Evolutionary conservation across 345 rosid species (phyloP).

Genomic region (Populus simonii): DNA sequence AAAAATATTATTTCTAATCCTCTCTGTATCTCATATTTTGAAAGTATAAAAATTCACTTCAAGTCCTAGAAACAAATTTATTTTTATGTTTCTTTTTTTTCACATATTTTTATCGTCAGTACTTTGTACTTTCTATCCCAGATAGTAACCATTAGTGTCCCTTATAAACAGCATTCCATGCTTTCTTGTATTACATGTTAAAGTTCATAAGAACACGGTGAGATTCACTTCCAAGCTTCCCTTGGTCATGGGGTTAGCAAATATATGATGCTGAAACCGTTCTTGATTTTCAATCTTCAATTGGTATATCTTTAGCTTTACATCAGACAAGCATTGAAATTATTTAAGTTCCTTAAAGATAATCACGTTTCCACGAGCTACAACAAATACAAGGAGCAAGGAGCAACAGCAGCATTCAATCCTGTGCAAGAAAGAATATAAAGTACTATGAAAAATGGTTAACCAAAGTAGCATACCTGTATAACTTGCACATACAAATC

Average conservation of each 20-base stretch:
- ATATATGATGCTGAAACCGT: not conserved
- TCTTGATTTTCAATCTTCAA: not conserved
- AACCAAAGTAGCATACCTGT: not conserved
- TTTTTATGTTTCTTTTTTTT: too few relatives aligned
- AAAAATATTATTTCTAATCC: too few relatives aligned
- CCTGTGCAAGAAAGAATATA: not conserved
- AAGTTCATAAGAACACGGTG: not conserved
- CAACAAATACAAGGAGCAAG: not conserved
- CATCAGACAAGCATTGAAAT: not conserved
- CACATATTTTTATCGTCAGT: too few relatives aligned
- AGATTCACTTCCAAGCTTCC: not conserved
- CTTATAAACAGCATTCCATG: not conserved
- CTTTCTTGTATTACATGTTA: not conserved
- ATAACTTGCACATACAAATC: conserved; percentile 3
- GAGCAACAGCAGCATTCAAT: conserved; percentile 7
- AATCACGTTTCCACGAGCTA: not conserved
- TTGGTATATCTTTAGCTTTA: not conserved
- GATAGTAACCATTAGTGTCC: too few relatives aligned
- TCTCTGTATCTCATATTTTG: too few relatives aligned
- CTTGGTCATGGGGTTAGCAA: not conserved
- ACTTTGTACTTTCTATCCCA: too few relatives aligned
- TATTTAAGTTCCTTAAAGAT: conserved; percentile 10
- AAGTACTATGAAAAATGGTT: not conserved
- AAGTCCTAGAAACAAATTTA: too few relatives aligned
- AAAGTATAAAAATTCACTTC: too few relatives aligned